A percentile compares a stretch with the other conserved stretches of the same genome.
Conservation (phyloP, 495 filamentous ascomycete species). For the Friedmanniomyces endolithicus region DNA sequence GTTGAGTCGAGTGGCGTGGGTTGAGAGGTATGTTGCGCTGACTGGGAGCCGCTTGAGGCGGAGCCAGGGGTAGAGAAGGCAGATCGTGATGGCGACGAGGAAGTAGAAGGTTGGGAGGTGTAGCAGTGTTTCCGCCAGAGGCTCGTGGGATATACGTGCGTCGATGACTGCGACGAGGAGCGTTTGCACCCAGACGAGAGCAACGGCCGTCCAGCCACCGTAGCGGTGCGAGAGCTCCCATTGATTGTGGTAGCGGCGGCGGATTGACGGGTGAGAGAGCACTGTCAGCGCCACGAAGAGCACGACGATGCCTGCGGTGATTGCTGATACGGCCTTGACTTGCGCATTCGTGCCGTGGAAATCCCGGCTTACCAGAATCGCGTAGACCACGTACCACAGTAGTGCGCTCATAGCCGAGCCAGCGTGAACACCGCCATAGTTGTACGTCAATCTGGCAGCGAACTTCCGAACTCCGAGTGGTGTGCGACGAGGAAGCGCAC, state of each 20-base stretch:
- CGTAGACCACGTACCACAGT: slow-evolving; percentile 25
- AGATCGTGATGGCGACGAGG: slow-evolving; percentile 45
- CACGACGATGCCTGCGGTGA: slow-evolving; percentile 14
- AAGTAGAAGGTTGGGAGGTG: slow-evolving; percentile 56
- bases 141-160: slow-evolving; percentile 20
- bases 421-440: slow-evolving; percentile 25
- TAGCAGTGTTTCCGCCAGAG: slow-evolving; percentile 35
- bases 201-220: slow-evolving; percentile 48
- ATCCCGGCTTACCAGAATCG: slow-evolving; percentile 8
- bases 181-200: slow-evolving; percentile 46
- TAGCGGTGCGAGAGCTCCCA: slow-evolving; percentile 60
- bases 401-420: slow-evolving; percentile 21
- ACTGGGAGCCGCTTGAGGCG: slow-evolving; percentile 50
- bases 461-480: slow-evolving; percentile 18
- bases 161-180: slow-evolving; percentile 29
- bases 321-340: neutral
- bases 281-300: slow-evolving; percentile 30
- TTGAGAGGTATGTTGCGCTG: slow-evolving; percentile 48
- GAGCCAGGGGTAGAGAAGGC: slow-evolving; percentile 56
- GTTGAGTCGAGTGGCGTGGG: slow-evolving; percentile 60
- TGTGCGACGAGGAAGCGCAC: slow-evolving; percentile 12
- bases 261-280: slow-evolving; percentile 38
- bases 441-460: slow-evolving; percentile 24
- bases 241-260: slow-evolving; percentile 45
- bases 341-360: slow-evolving; percentile 4